Evolutionary conservation across 106 monocot genomes (phyloP).

Genomic region (Xerophyta viscosa): DNA sequence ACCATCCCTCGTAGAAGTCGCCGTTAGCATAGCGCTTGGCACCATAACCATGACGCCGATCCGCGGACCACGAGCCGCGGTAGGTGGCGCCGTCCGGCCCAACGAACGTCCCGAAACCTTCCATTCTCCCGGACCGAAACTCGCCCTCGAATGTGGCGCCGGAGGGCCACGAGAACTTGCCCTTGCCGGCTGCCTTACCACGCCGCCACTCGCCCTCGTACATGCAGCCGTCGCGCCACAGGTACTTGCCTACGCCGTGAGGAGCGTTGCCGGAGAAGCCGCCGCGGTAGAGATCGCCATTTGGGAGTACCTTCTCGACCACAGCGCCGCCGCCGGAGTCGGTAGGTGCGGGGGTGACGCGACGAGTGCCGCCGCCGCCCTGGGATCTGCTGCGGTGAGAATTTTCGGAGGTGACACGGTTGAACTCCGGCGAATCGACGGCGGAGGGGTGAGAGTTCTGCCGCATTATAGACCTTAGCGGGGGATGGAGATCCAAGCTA

Average conservation of each 20-base stretch:
- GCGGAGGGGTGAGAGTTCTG: too few relatives aligned
- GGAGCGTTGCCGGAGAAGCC: slow-evolving; percentile 31
- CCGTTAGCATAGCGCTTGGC: slow-evolving; percentile 54
- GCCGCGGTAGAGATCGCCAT: slow-evolving; percentile 52
- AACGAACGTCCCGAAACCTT: slow-evolving; percentile 49
- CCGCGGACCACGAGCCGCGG: slow-evolving; percentile 41
- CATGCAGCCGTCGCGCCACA: slow-evolving; percentile 69
- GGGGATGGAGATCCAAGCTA: too few relatives aligned
- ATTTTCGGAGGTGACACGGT: too few relatives aligned
- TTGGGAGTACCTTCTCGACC: slow-evolving; percentile 41
- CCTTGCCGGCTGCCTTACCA: slow-evolving; percentile 56
- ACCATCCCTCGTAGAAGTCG: slow-evolving; percentile 59
- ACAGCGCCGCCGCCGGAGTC: too few relatives aligned
- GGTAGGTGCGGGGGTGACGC: too few relatives aligned
- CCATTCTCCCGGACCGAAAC: slow-evolving; percentile 49
- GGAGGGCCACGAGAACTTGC: slow-evolving; percentile 71
- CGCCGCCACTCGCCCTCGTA: slow-evolving; percentile 64
- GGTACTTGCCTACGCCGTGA: slow-evolving; percentile 55
- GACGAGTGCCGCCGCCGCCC: too few relatives aligned
- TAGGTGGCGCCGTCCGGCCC: slow-evolving; percentile 60
- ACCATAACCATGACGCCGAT: slow-evolving; percentile 56
- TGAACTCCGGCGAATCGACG: too few relatives aligned
- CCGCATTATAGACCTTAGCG: too few relatives aligned
- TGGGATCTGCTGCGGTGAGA: too few relatives aligned
- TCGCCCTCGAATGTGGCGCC: slow-evolving; percentile 65